phyloP scores from a whole-genome alignment of 2,329 filamentous ascomycete genomes.

The Didymella pomorum region DNA sequence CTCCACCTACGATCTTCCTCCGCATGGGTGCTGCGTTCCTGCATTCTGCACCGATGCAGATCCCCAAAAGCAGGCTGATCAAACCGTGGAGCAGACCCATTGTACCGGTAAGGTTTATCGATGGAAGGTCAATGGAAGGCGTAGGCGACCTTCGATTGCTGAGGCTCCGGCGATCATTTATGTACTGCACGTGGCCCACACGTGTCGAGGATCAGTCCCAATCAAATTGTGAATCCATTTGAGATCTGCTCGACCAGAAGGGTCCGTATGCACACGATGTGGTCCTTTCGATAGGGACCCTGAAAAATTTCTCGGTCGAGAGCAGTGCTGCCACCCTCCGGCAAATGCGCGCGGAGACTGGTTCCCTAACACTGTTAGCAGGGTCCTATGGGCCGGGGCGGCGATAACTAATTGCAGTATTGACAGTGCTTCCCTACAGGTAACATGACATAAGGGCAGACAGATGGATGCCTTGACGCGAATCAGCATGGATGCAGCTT shows the following conservation, averaged over 20 bases:
- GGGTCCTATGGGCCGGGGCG: neutral
- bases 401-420: constrained; percentile 3
- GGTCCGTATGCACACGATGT: constrained; percentile 6
- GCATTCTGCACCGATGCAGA: constrained; percentile 15
- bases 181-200: constrained; percentile 16
- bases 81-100: constrained; percentile 13
- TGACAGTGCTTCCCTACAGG: constrained; percentile 8
- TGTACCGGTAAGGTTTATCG: constrained; percentile 3
- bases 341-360: constrained; percentile 3
- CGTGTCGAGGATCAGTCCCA: constrained; percentile 4
- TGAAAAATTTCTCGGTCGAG: constrained; percentile 18
- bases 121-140: constrained; percentile 2
- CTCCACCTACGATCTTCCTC: constrained; percentile 15
- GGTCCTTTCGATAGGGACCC: constrained; percentile 11
- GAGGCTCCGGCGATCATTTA: constrained; percentile 10
- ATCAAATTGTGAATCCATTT: constrained; percentile 6
- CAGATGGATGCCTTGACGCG: neutral
- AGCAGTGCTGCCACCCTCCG: constrained; percentile 1
- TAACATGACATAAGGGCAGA: constrained; percentile 14
- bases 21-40: constrained; percentile 20
- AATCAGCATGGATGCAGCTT: constrained; percentile 1
- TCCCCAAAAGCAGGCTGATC: constrained; percentile 14
- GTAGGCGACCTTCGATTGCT: constrained; percentile 7
- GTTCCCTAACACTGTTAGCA: neutral
- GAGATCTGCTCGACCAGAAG: constrained; percentile 16